Conservation (phyloP, 148 eudicot genomes). For the Chenopodium suecicum region DNA sequence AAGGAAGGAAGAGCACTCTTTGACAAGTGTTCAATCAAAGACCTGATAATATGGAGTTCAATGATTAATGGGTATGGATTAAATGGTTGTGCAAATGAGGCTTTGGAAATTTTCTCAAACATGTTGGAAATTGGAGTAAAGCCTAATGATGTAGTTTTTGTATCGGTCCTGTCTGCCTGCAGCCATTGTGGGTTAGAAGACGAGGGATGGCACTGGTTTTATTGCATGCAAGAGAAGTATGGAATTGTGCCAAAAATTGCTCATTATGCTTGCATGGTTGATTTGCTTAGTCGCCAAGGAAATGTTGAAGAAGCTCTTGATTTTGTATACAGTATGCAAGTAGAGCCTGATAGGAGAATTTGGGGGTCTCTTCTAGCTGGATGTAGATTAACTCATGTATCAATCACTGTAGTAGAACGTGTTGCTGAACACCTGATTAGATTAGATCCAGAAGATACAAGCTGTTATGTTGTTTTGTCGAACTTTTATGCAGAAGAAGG, state of each 20-base stretch:
- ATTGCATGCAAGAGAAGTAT: constrained; percentile 50
- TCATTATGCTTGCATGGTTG: constrained; percentile 81
- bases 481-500: constrained; percentile 69
- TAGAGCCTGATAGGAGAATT: constrained; percentile 63
- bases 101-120: constrained; percentile 51
- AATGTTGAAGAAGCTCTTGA: constrained; percentile 60
- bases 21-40: constrained; percentile 38
- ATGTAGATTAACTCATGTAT: constrained; percentile 45
- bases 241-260: constrained; percentile 53
- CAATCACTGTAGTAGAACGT: constrained; percentile 45
- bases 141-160: constrained; percentile 65
- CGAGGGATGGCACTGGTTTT: constrained; percentile 69
- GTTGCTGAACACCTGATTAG: constrained; percentile 45
- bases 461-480: constrained; percentile 50
- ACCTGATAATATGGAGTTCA: constrained; percentile 73
- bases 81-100: constrained; percentile 63
- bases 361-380: constrained; percentile 84
- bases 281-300: constrained; percentile 70
- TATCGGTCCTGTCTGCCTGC: constrained; percentile 64
- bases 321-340: constrained; percentile 60
- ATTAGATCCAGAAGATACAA: constrained; percentile 54
- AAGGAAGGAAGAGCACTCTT: constrained; percentile 52
- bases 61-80: constrained; percentile 70
- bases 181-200: constrained; percentile 68
- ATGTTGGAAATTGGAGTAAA: constrained; percentile 49